Base-by-base conservation (phyloP, 345 rosid species). In the Jatropha curcas region DNA sequence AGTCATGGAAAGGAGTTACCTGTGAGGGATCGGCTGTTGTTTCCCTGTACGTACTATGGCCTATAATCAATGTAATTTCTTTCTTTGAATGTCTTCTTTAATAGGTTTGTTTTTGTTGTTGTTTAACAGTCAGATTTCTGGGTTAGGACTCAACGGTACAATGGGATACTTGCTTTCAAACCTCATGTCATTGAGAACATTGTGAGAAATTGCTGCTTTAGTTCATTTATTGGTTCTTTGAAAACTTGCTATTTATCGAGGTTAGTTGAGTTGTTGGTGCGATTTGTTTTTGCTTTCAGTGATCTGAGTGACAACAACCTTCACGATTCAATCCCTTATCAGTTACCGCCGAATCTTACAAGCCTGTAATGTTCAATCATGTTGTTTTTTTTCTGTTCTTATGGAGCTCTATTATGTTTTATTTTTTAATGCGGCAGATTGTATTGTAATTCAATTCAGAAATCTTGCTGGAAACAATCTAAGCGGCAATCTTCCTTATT, bases 341-440 rank as follows among this genome's bases (percentile, higher is more conserved):
- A 96, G 79, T 69, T 96, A 72, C 99, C 99, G 4, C 97, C 95
- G 5, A 96, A 93, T 84, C 92, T 96, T 83, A 91, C 99, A 14
- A 88, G 88, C 92, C 74, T 93, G 99, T 96, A 96, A 88, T 75
- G 77, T 59, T 77, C 62, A 50, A 30, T 70, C 67, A 45, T 70
- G 77, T 68, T 37, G 33, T 31, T 67, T 61, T 24, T n/a, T n/a
- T 39, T 61, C 72, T 57, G 37, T 41, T 62, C 34, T 33, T 74
- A 62, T 57, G 41, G 39, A 13, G 48, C 11, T 55, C 11, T 55
- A 20, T 76, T 72, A 6, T 59, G 24, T 66, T 73, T 48, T 24
- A 66, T 63, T 75, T 64, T 41, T 24, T 27, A 28, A 62, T 33
- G n/a, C 65, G 37, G 34, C 56, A 65, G 48, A 28, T 60, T 13